Conservation (phyloP, 495 filamentous ascomycete species). For the Penicillium waksmanii region DNA sequence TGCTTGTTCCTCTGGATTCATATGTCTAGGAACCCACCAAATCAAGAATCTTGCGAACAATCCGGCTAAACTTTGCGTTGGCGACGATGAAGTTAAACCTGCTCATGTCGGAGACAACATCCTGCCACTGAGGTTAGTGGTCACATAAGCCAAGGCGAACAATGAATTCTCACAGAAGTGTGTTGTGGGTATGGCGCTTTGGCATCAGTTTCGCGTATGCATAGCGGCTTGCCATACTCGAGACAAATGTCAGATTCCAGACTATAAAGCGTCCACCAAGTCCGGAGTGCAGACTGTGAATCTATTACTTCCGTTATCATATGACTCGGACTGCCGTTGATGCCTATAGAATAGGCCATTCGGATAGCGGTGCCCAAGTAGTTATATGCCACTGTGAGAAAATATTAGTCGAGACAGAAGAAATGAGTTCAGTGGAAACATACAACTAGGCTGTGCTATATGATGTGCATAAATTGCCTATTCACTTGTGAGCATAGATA, state of each 20-base stretch:
- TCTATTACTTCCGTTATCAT: neutral
- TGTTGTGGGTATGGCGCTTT: conserved; percentile 13
- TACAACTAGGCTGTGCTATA: conserved; percentile 8
- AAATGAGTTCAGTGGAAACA: neutral
- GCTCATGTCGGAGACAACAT: neutral
- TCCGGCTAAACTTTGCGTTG: conserved; percentile 15
- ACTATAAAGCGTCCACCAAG: conserved; percentile 19
- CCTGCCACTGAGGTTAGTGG: neutral
- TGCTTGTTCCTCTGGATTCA: neutral
- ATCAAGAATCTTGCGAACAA: conserved; percentile 18
- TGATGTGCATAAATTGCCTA: conserved; percentile 12
- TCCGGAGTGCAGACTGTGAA: conserved; percentile 7
- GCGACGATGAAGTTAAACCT: conserved; percentile 6
- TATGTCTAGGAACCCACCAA: conserved; percentile 4
- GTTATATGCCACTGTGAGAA: conserved; percentile 16
- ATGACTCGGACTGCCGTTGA: conserved; percentile 7
- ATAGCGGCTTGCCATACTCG: conserved; percentile 16
- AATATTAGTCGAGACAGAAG: neutral
- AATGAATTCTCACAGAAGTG: neutral
- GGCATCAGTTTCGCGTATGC: conserved; percentile 21
- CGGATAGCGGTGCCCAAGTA: conserved; percentile 23
- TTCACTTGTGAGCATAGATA: neutral
- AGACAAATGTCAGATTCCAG: conserved; percentile 18
- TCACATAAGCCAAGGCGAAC: neutral
- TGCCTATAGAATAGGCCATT: conserved; percentile 20